phyloP scores from a whole-genome alignment of 2,329 filamentous ascomycete species.

The Neocucurbitaria cava region DNA sequence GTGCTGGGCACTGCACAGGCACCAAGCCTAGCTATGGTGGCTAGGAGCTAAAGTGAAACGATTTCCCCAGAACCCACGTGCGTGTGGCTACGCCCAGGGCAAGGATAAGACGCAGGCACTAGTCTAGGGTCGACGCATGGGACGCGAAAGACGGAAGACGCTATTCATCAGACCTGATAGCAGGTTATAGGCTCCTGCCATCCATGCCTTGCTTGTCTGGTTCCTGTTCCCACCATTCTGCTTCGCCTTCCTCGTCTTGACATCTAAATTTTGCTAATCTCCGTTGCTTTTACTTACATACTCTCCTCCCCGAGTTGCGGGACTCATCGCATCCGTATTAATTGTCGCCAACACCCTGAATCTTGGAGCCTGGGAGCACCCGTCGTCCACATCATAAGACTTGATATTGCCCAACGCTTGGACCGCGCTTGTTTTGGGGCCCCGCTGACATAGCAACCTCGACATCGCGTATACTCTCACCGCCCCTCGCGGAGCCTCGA shows the following conservation, averaged over 20 bases:
- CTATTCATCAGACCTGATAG: constrained; percentile 43
- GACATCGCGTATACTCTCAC: constrained; percentile 39
- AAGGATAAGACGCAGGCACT: constrained; percentile 39
- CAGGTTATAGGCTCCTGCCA: constrained; percentile 47
- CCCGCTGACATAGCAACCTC: constrained; percentile 44
- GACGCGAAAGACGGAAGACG: constrained; percentile 28
- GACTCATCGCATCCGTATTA: constrained; percentile 30
- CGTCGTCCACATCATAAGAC: constrained; percentile 29
- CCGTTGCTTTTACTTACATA: constrained; percentile 20
- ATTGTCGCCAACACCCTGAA: constrained; percentile 28
- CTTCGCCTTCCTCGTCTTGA: constrained; percentile 19
- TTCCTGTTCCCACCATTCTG: constrained; percentile 25
- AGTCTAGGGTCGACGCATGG: constrained; percentile 33
- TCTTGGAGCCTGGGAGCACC: constrained; percentile 29
- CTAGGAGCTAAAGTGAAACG: constrained; percentile 44
- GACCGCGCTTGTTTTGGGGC: constrained; percentile 28
- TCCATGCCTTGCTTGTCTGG: constrained; percentile 35
- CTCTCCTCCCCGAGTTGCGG: constrained; percentile 21
- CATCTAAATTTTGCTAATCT: constrained; percentile 25
- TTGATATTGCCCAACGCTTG: constrained; percentile 35
- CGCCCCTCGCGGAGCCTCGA: constrained; percentile 47
- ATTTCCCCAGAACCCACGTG: constrained; percentile 48
- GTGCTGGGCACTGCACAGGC: constrained; percentile 24
- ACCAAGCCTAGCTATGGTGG: constrained; percentile 25
- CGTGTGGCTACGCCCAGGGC: constrained; percentile 44